Base-by-base conservation (phyloP, 1,139 yeast species). In the Geotrichum europaeum region DNA sequence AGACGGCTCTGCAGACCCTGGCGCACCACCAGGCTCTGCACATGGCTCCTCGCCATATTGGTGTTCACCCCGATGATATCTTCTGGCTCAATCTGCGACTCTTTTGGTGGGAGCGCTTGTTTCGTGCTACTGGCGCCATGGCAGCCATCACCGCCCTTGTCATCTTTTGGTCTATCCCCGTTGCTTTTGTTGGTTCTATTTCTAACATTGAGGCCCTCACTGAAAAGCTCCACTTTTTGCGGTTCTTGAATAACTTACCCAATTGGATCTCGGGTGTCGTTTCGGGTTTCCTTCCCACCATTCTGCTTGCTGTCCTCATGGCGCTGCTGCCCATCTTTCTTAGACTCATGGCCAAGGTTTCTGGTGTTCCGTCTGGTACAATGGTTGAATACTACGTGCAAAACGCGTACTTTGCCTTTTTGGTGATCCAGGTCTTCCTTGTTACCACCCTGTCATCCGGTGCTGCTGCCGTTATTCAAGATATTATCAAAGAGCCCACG, bases 111-210 rank as follows among this genome's bases (percentile, higher is more conserved):
- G 96, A 87, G 75, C 80, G 92, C 68, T 74, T 87, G 57, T 75
- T 82, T 43, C 82, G 94, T 76, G 75, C 77, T 53, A 71, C 82
- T 32, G 82, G 81, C 62, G 87, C 96, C 0, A 69, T 78, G 59
- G 80, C 85, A 18, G 83, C 85, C n/a, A 81, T 90, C 65, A 72
- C 79, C 51, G 76, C 73, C 6, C 73, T 87, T 70, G 83, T 90
- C 65, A 81, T 92, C 60, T 87, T 91, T 72, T 94, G 98, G 98
- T 83, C 96, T 64, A 80, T 91, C 68, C 98, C 98, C 22, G 97
- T 92, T 58, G 96, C 97, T 1, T 90, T 90, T 72, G 97, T 94
- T 61, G 98, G 98, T 86, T 79, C 86, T 70, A 82, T 94, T 66
- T 91, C 98, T 22, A 92, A 92, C 75, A 82, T 94, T 67, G 84